phyloP scores from a whole-genome alignment of 768 basidiomycete genomes.

The Phlebiopsis gigantea region DNA sequence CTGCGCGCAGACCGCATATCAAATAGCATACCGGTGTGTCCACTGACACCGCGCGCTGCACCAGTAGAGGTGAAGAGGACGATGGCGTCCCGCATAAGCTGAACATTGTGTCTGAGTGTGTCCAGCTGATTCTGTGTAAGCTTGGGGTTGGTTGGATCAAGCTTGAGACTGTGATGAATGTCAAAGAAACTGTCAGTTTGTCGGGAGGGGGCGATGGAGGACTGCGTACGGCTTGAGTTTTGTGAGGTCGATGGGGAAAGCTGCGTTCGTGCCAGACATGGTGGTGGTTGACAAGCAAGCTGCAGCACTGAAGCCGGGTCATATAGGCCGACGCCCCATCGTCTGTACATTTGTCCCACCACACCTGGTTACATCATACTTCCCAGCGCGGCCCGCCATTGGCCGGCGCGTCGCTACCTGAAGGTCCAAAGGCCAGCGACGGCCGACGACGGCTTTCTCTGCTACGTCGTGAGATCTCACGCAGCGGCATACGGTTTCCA shows the following conservation, averaged over 20 bases:
- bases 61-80: slow-evolving; percentile 85
- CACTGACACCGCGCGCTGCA: slow-evolving; percentile 80
- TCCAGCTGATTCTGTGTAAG: slow-evolving; percentile 60
- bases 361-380: neutral
- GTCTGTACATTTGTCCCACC: neutral
- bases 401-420: neutral
- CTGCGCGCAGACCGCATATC: neutral
- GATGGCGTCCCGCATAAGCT: slow-evolving; percentile 79
- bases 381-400: neutral
- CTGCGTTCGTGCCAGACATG: slow-evolving; percentile 36
- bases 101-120: slow-evolving; percentile 62
- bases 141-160: slow-evolving; percentile 64
- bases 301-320: neutral
- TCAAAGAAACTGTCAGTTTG: slow-evolving; percentile 2
- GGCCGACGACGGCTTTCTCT: neutral
- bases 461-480: neutral
- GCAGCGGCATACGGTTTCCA: neutral
- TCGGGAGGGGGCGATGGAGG: neutral
- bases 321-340: neutral
- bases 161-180: slow-evolving; percentile 44
- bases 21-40: slow-evolving; percentile 65
- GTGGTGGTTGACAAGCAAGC: slow-evolving; percentile 16
- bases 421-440: neutral
- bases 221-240: slow-evolving; percentile 63
- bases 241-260: slow-evolving; percentile 76